Evolutionary conservation across 306 rosid genomes (phyloP), one percentile per base, ranked within the genome.

Genomic region (Begonia fuchsioides): DNA sequence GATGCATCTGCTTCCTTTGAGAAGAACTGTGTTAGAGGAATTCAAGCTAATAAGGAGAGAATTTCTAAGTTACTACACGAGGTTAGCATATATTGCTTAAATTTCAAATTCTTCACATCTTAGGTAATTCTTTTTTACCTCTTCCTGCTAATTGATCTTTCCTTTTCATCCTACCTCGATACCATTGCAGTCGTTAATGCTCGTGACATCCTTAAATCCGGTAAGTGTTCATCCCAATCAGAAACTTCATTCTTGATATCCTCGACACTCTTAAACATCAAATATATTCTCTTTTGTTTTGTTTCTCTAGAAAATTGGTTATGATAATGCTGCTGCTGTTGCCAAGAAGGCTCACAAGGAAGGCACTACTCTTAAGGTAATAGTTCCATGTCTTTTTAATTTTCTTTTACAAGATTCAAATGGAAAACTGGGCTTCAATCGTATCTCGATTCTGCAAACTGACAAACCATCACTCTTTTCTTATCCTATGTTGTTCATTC

Each of bases 331-430:
- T 39, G 99, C 94, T 4, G 86, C 93, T 14, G 94, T 92, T 69
- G 99, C 99, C 50, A 86, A 92, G 82, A 82, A 59, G 53, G 99
- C 99, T 56, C 99, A 92, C 77, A 92, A 86, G 76, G 96, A 86
- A 53, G 96, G 99, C 38, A 41, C 65, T 49, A 92, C 94, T 65
- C 81, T 92, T 61, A 92, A 86, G 93, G 99, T 86, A 62, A n/a
- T n/a, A n/a, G n/a, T 67, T 61, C 61, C 43, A 6, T 54, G 41
- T 54, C 38, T 11, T 13, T 50, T 26, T 5, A 9, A 11, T 50
- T 20, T 50, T n/a, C 9, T 26, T 26, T 26, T 26, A 26, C 7
- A 26, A 26, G 8, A 26, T 26, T 26, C 35, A 4, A 5, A 4
- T 26, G 35, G n/a, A n/a, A n/a, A 26, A 26, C 35, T 26, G 8